Conservation (phyloP, 169 alveolate species). For the Cryptosporidium bovis region DNA sequence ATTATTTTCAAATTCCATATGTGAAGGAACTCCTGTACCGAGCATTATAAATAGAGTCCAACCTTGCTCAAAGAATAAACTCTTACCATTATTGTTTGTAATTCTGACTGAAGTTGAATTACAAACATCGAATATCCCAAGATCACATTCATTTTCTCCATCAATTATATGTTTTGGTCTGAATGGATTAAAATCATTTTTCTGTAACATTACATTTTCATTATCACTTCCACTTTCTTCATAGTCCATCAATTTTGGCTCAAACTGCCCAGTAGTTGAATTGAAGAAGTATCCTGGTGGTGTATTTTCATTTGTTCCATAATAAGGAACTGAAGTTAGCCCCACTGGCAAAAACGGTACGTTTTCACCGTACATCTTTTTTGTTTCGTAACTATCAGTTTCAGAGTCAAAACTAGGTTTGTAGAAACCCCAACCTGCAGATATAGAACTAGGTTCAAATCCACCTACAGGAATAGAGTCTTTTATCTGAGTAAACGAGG, state of each 20-base stretch:
- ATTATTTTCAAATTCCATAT: neutral
- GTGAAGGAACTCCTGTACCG: slow-evolving; percentile 32
- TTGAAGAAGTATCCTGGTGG: slow-evolving; percentile 17
- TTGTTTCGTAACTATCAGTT: slow-evolving; percentile 4
- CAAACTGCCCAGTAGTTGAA: slow-evolving; percentile 21
- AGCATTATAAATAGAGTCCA: slow-evolving; percentile 41
- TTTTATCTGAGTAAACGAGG: slow-evolving; percentile 17
- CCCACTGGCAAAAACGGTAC: slow-evolving; percentile 45
- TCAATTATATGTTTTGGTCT: slow-evolving; percentile 11
- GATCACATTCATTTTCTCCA: slow-evolving; percentile 26
- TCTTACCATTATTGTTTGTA: neutral
- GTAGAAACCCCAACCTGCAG: slow-evolving; percentile 29
- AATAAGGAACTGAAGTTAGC: slow-evolving; percentile 25
- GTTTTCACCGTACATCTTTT: neutral
- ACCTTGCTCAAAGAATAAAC: slow-evolving; percentile 40
- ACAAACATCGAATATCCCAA: slow-evolving; percentile 36
- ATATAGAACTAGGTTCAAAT: slow-evolving; percentile 33
- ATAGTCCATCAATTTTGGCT: neutral
- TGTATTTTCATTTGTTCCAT: slow-evolving; percentile 25
- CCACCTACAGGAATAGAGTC: slow-evolving; percentile 39
- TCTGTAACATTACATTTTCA: neutral
- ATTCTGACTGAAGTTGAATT: slow-evolving; percentile 23
- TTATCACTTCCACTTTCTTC: neutral
- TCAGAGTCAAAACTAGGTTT: neutral
- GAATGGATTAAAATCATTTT: slow-evolving; percentile 48